Percentiles rank a stretch among this genome's conserved stretches.
These are phyloP conservation scores for Davidsoniella neocaledoniae DNA, from an alignment of 2,329 filamentous ascomycete genomes.

Conservation along the genomic window DNA sequence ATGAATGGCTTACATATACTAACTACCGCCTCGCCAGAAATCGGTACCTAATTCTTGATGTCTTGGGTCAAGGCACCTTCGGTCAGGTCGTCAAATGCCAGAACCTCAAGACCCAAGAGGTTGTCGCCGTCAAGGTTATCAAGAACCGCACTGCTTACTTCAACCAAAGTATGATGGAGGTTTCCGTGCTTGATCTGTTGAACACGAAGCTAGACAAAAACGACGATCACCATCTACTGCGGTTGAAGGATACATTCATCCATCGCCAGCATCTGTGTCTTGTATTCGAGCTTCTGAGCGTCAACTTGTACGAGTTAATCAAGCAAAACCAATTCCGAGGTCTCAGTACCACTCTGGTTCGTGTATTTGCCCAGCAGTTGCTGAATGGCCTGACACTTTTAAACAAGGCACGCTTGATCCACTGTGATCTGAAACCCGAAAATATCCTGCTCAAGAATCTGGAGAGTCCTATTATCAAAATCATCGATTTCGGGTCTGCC, in stretches of 20 bases:
- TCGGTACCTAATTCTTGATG: constrained; percentile 90
- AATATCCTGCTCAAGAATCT: constrained; percentile 97
- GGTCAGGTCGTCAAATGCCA: constrained; percentile 98
- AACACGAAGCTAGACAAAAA: constrained; percentile 99
- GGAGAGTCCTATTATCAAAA: constrained; percentile 98
- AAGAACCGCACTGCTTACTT: constrained; percentile 99
- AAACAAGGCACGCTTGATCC: constrained; percentile 92
- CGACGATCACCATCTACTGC: constrained; percentile 87
- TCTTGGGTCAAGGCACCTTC: constrained; percentile 92
- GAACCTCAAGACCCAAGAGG: constrained; percentile 94
- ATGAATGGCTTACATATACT: neutral
- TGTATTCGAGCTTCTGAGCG: constrained; percentile 89
- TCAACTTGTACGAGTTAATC: constrained; percentile 96
- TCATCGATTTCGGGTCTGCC: constrained; percentile 97
- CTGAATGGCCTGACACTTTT: constrained; percentile 81
- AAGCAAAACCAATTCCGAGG: constrained; percentile 99
- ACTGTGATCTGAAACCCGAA: constrained; percentile 95
- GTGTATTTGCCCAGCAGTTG: constrained; percentile 93
- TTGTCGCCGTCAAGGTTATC: constrained; percentile 96
- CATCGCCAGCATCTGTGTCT: constrained; percentile 92
- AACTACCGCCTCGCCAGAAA: constrained; percentile 38
- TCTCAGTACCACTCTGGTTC: constrained; percentile 86
- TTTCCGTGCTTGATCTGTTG: constrained; percentile 87
- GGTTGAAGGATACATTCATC: constrained; percentile 95
- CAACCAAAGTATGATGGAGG: constrained; percentile 99